These are phyloP conservation scores for Globisporangium spinosum DNA, from an alignment of 352 stramenopile species.

Conservation along the genomic window DNA sequence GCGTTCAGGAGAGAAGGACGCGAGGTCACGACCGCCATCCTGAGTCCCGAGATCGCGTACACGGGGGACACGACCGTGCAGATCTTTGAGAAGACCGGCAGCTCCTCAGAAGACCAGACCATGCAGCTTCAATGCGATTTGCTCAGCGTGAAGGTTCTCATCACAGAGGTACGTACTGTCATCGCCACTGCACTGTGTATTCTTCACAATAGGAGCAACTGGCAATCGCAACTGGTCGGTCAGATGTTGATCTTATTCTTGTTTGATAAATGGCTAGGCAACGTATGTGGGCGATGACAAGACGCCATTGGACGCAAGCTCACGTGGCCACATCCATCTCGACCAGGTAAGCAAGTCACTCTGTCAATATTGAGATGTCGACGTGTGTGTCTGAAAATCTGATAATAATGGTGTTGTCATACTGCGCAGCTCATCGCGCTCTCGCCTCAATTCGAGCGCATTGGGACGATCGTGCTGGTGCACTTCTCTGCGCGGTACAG, in stretches of 20 bases:
- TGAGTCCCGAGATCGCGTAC: conserved; percentile 70
- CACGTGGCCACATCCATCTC: conserved; percentile 72
- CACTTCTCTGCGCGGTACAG: conserved; percentile 75
- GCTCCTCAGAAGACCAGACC: background rate
- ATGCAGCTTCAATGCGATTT: conserved; percentile 37
- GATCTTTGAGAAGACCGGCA: conserved; percentile 29
- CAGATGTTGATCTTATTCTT: background rate
- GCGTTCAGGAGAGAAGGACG: conserved; percentile 40
- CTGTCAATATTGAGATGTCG: no score
- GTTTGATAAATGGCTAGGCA: conserved; percentile 27
- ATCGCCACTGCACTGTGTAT: no score
- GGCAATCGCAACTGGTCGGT: no score
- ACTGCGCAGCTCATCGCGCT: conserved; percentile 32
- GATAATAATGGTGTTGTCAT: background rate
- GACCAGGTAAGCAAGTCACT: conserved; percentile 38
- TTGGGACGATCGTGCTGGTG: conserved; percentile 59
- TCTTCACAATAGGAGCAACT: no score
- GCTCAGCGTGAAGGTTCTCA: conserved; percentile 57
- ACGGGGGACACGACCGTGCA: conserved; percentile 77
- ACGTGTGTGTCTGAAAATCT: background rate
- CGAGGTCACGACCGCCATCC: conserved; percentile 31
- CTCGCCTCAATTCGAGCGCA: conserved; percentile 39
- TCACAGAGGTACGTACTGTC: conserved; percentile 61
- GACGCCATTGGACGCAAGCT: conserved; percentile 34
- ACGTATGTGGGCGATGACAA: conserved; percentile 62